Conservation (phyloP, 345 rosid genomes). For the Arabis alpina region DNA sequence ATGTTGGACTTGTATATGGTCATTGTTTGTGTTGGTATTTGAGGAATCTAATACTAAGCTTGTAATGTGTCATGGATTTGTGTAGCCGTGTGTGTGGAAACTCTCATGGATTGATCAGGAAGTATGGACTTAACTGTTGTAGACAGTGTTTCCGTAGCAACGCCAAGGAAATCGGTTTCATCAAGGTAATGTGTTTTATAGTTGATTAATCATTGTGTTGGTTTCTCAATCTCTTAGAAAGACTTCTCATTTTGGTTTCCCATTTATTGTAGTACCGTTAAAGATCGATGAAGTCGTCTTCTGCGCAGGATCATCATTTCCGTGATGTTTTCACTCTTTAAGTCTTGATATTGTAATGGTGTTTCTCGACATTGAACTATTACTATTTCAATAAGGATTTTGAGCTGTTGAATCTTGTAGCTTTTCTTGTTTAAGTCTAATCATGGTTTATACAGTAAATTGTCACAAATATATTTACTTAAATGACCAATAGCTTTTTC, state of each 20-base stretch:
- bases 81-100: conserved; percentile 46
- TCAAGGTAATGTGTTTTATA: conserved; percentile 48
- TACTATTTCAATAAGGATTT: not conserved
- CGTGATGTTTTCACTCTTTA: not conserved
- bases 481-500: too few relatives aligned
- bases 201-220: not conserved
- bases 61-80: not conserved
- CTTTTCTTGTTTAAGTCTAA: not conserved
- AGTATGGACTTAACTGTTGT: conserved; percentile 51
- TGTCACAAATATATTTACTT: not conserved
- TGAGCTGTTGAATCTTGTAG: conserved; percentile 2
- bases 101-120: conserved; percentile 49
- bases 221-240: not conserved
- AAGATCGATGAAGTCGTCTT: not conserved
- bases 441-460: not conserved
- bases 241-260: not conserved
- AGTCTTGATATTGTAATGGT: conserved; percentile 21
- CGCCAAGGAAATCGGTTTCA: conserved; percentile 56
- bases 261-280: conserved; percentile 34
- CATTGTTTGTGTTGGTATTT: not conserved
- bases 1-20: not conserved
- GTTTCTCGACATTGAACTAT: not conserved
- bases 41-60: not conserved
- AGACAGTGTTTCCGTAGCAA: conserved; percentile 48
- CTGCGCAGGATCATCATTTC: not conserved